Base-by-base conservation (phyloP, 1,284 basidiomycete species). In the Pseudozyma sp. region DNA sequence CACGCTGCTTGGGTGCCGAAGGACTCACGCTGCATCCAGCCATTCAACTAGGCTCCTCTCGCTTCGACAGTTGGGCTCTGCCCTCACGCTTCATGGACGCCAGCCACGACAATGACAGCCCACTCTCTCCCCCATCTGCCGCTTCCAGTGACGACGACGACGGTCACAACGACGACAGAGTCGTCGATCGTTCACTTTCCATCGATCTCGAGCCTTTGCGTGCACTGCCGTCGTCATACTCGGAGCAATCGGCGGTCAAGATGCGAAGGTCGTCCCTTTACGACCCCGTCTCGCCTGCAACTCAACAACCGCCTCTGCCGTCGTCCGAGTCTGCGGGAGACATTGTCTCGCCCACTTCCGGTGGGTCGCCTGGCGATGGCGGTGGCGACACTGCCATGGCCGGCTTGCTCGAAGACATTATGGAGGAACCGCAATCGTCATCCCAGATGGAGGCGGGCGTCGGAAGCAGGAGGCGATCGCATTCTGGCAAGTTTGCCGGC, bases 31-130 rank as follows among this genome's bases (percentile, higher is more conserved):
- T 62, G 24, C 54, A 44, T 34, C 53, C 61, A 34, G 30, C 50
- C 19, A 53, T 34, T 30, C 61, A 57, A 6, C 48, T 40, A 2
- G 44, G 42, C 17, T 58, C 60, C 7, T 65, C 56, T 0, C 67
- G 63, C 35, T 74, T 69, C 37, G 71, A 74, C 59, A 74, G 67
- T 53, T 74, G 71, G 71, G 71, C 71, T 4, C 29, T 68, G 42
- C 46, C 63, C 13, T 56, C 60, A 10, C 31, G 37, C 24, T 56
- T 51, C 24, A 13, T 52, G 14, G 44, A 65, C 29, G 24, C 50
- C 30, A 45, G 45, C 17, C 33, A 48, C n/a, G 35, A 56, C 43
- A 54, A 58, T 14, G 60, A 57, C 14, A 59, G 59, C 17, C 59
- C 65, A 5, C 54, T 65, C 7, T 52, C 60, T 35, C 33, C 56